These are phyloP conservation scores for Epichloe gansuensis DNA, from an alignment of 2,329 filamentous ascomycete genomes.

Conservation along the genomic window DNA sequence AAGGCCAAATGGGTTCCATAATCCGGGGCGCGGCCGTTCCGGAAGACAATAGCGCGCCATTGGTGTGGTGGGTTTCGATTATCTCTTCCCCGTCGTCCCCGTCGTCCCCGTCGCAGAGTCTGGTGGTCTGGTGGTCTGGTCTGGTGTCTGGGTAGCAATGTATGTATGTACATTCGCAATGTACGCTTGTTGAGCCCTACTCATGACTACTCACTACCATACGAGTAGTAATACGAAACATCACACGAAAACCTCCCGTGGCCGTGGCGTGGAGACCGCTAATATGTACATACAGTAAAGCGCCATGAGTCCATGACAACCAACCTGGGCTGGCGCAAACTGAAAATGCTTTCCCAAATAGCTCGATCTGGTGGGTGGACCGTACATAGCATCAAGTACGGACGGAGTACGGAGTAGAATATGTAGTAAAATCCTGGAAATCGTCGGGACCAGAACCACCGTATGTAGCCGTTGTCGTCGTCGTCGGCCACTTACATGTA, in stretches of 20 bases:
- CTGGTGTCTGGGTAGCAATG: background rate
- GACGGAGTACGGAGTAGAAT: no score
- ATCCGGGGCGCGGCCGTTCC: slow-evolving; percentile 10
- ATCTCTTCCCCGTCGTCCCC: background rate
- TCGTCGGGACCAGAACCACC: no score
- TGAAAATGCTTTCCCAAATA: background rate
- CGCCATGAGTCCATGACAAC: background rate
- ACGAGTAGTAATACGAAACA: background rate
- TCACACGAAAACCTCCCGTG: background rate
- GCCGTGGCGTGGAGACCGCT: background rate
- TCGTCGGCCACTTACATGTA: no score
- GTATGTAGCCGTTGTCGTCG: no score
- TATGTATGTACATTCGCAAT: background rate
- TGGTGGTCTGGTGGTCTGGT: no score
- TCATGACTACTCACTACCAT: no score
- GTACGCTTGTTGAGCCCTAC: no score
- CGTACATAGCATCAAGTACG: no score
- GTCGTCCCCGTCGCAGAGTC: background rate
- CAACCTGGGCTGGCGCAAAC: background rate
- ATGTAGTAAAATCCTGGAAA: no score
- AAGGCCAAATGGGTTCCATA: slow-evolving; percentile 7
- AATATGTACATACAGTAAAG: background rate
- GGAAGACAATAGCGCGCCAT: slow-evolving; percentile 13
- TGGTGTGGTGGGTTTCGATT: slow-evolving; percentile 2
- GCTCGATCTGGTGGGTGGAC: no score